A percentile compares a stretch with the other conserved stretches of the same genome.
These are phyloP conservation scores for Sicyos edulis DNA, from an alignment of 306 rosid species.

Conservation along the genomic window DNA sequence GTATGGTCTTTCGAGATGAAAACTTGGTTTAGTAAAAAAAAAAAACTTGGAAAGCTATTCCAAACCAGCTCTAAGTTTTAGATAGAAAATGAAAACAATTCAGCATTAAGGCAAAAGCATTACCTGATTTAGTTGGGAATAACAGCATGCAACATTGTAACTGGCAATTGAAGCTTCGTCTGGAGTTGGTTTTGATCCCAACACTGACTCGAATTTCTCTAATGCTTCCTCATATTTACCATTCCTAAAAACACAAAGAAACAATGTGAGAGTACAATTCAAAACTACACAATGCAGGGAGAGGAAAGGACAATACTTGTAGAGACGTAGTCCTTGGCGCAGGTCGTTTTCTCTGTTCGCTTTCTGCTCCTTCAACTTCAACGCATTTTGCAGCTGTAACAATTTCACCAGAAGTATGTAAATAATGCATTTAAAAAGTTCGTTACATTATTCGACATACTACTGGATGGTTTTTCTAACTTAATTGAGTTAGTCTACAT, in stretches of 20 bases:
- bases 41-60: too few species aligned
- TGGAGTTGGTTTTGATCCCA: constrained; percentile 73
- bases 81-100: not conserved
- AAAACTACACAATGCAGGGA: constrained; percentile 19
- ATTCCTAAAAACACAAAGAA: constrained; percentile 37
- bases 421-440: too few species aligned
- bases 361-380: constrained; percentile 72
- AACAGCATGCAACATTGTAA: constrained; percentile 93
- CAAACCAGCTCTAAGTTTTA: too few species aligned
- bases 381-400: constrained; percentile 71
- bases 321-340: constrained; percentile 74
- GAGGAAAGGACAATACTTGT: constrained; percentile 43
- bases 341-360: constrained; percentile 54
- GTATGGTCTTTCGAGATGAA: too few species aligned
- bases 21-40: too few species aligned
- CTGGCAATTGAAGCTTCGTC: constrained; percentile 78
- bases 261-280: not conserved
- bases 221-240: constrained; percentile 84
- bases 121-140: constrained; percentile 94
- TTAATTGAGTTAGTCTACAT: too few species aligned
- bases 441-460: too few species aligned
- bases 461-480: too few species aligned
- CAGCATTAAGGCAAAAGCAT: not conserved
- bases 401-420: not conserved
- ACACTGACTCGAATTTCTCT: constrained; percentile 76